phyloP scores from a whole-genome alignment of 169 alveolate genomes.

The Pseudocohnilembus persalinus region DNA sequence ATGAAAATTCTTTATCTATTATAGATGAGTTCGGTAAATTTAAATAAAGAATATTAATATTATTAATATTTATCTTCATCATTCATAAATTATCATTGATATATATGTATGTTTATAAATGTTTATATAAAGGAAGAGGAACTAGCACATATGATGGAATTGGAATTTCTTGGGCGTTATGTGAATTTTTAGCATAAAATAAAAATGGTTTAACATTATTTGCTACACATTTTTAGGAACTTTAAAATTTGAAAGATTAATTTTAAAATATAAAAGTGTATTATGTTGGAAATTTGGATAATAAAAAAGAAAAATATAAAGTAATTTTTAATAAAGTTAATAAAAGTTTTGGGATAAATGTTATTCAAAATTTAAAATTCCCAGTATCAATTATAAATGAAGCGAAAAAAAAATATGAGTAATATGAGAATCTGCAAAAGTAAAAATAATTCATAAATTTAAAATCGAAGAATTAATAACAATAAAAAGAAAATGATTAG shows the following conservation, averaged over 20 bases:
- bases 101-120: too few species aligned
- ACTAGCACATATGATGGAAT: conserved; percentile 97
- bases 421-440: too few species aligned
- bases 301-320: conserved; percentile 88
- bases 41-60: too few species aligned
- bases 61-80: too few species aligned
- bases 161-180: conserved; percentile 98
- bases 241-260: conserved; percentile 87
- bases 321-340: too few species aligned
- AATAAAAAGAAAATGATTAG: too few species aligned
- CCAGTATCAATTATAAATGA: conserved; percentile 76
- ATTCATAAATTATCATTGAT: too few species aligned
- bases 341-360: conserved; percentile 94
- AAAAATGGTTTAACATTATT: conserved; percentile 93
- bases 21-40: conserved; percentile 97
- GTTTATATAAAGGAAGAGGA: too few species aligned
- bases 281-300: conserved; percentile 71
- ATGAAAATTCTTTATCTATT: conserved; percentile 88
- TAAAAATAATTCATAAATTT: too few species aligned
- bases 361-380: conserved; percentile 92
- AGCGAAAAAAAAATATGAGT: conserved; percentile 69
- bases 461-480: too few species aligned
- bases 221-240: conserved; percentile 98
- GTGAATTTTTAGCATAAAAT: conserved; percentile 88
- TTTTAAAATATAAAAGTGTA: conserved; percentile 52